These are phyloP conservation scores for Agarophyton chilense DNA, from an alignment of 23 red algal species.

Conservation along the genomic window DNA sequence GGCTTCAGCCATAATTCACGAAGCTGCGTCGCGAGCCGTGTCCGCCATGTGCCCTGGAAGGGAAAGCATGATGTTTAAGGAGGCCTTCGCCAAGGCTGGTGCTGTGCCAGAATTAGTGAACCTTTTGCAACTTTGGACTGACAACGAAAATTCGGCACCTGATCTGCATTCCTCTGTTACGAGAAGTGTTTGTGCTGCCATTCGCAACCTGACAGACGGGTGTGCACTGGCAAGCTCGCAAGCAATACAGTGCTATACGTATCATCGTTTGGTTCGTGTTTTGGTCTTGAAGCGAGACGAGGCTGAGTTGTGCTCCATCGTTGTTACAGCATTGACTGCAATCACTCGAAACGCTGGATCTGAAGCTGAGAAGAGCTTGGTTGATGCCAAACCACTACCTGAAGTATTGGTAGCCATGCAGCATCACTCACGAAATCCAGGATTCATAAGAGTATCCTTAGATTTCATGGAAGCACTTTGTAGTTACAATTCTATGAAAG, in stretches of 20 bases:
- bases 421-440: constrained; percentile 17
- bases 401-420: constrained; percentile 62
- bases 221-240: constrained; percentile 25
- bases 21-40: constrained; percentile 23
- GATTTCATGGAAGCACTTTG: constrained; percentile 62
- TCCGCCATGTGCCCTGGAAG: constrained; percentile 31
- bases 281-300: constrained; percentile 42
- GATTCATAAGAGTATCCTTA: constrained; percentile 36
- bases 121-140: constrained; percentile 44
- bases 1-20: constrained; percentile 33
- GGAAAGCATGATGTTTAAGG: constrained; percentile 41
- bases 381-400: constrained; percentile 50
- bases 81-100: constrained; percentile 48
- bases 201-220: constrained; percentile 44
- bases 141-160: background rate
- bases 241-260: constrained; percentile 36
- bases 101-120: constrained; percentile 32
- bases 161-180: constrained; percentile 29
- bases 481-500: constrained; percentile 38
- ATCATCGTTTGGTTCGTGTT: constrained; percentile 28
- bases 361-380: constrained; percentile 35
- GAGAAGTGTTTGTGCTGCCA: constrained; percentile 21
- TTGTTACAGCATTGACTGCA: constrained; percentile 40
- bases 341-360: constrained; percentile 37
- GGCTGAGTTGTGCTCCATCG: background rate